Percentiles rank a stretch among this genome's conserved stretches.
Conservation (phyloP, 805 yeast genomes). For the Wickerhamiella domercqiae region DNA sequence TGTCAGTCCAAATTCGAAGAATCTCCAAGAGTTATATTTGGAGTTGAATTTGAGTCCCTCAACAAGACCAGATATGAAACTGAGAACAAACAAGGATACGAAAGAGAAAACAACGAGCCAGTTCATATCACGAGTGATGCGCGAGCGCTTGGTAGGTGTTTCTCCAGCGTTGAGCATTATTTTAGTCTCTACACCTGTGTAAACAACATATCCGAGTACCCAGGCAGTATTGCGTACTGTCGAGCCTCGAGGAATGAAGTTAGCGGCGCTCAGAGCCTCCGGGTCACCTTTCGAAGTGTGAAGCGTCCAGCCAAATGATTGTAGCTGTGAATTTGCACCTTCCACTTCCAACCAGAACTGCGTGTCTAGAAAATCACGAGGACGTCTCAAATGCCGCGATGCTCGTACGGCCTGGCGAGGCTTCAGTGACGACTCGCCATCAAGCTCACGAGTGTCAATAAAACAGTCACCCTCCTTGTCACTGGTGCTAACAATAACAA, state of each 20-base stretch:
- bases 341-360: slow-evolving; percentile 54
- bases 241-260: slow-evolving; percentile 56
- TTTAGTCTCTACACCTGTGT: slow-evolving; percentile 63
- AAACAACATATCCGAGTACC: slow-evolving; percentile 60
- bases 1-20: slow-evolving; percentile 47
- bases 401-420: slow-evolving; percentile 37
- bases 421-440: slow-evolving; percentile 66
- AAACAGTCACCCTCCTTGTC: slow-evolving; percentile 54
- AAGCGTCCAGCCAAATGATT: slow-evolving; percentile 50
- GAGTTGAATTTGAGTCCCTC: slow-evolving; percentile 49
- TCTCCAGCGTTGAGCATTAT: slow-evolving; percentile 65
- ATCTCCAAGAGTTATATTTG: slow-evolving; percentile 31
- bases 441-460: slow-evolving; percentile 56
- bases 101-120: slow-evolving; percentile 52
- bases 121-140: slow-evolving; percentile 51
- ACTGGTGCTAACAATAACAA: slow-evolving; percentile 50
- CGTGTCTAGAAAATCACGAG: slow-evolving; percentile 43
- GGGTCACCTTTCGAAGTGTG: slow-evolving; percentile 26
- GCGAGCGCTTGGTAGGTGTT: slow-evolving; percentile 59
- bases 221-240: slow-evolving; percentile 61
- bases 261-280: slow-evolving; percentile 49
- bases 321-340: slow-evolving; percentile 51
- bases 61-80: slow-evolving; percentile 53
- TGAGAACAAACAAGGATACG: slow-evolving; percentile 41
- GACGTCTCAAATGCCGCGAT: slow-evolving; percentile 38